These are phyloP conservation scores for Taphrina wiesneri DNA, from an alignment of 1,139 yeast species.

Conservation along the genomic window DNA sequence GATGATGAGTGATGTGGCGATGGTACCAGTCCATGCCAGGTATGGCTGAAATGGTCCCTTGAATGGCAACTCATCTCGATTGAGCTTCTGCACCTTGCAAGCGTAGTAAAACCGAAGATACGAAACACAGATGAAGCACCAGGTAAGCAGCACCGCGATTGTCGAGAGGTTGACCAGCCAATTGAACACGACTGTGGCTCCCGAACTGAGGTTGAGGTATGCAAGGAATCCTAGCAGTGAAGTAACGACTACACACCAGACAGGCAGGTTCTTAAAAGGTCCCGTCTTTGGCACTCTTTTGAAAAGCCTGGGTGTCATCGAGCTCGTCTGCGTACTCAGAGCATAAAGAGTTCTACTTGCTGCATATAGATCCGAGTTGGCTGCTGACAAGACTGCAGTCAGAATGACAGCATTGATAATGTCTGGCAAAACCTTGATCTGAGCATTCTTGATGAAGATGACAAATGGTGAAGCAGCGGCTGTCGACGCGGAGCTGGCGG, in stretches of 20 bases:
- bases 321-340: slow-evolving; percentile 54
- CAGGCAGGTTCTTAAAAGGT: slow-evolving; percentile 50
- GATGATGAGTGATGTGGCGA: slow-evolving; percentile 60
- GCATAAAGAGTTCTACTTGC: slow-evolving; percentile 63
- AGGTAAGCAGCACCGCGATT: slow-evolving; percentile 57
- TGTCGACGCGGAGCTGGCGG: slow-evolving; percentile 44
- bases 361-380: slow-evolving; percentile 71
- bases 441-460: slow-evolving; percentile 67
- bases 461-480: slow-evolving; percentile 73
- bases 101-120: slow-evolving; percentile 40
- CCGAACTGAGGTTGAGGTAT: slow-evolving; percentile 63
- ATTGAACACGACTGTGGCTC: slow-evolving; percentile 70
- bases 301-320: slow-evolving; percentile 62
- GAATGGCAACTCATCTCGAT: slow-evolving; percentile 41
- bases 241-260: slow-evolving; percentile 52
- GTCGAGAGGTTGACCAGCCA: slow-evolving; percentile 82
- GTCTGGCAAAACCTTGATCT: slow-evolving; percentile 68
- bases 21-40: slow-evolving; percentile 50
- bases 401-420: slow-evolving; percentile 74
- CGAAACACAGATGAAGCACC: slow-evolving; percentile 54
- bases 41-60: slow-evolving; percentile 61
- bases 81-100: slow-evolving; percentile 37
- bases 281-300: slow-evolving; percentile 60
- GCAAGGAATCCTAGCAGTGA: slow-evolving; percentile 56
- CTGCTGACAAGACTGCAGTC: slow-evolving; percentile 66